phyloP scores from a whole-genome alignment of 192 early-diverging fungal genomes.

The Paraglomus occultum region DNA sequence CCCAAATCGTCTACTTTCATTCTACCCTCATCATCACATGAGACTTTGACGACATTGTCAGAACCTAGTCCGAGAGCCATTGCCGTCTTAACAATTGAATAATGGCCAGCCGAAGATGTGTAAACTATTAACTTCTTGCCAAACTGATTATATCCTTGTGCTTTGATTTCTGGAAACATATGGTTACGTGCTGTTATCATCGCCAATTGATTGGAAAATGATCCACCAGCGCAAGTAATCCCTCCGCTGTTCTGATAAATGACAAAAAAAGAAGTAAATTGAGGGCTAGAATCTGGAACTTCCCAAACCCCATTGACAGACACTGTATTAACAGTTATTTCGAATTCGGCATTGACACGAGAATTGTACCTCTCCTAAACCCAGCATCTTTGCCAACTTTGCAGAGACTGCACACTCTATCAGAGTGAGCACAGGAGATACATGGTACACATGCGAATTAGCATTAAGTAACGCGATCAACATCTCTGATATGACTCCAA shows the following conservation, averaged over 20 bases:
- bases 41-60: slow-evolving; percentile 64
- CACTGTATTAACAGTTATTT: no score
- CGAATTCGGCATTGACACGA: slow-evolving; percentile 18
- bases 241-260: slow-evolving; percentile 49
- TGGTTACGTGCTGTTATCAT: slow-evolving; percentile 72
- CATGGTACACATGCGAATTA: slow-evolving; percentile 76
- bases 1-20: slow-evolving; percentile 61
- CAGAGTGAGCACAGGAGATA: slow-evolving; percentile 67
- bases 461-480: slow-evolving; percentile 69
- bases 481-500: slow-evolving; percentile 71
- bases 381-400: slow-evolving; percentile 44
- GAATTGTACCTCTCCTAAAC: slow-evolving; percentile 42
- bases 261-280: slow-evolving; percentile 18
- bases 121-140: slow-evolving; percentile 56
- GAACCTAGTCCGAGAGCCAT: slow-evolving; percentile 69
- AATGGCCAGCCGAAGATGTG: slow-evolving; percentile 71
- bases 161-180: slow-evolving; percentile 61
- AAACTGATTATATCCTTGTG: slow-evolving; percentile 48
- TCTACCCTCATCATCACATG: slow-evolving; percentile 56
- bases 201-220: slow-evolving; percentile 72
- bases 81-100: slow-evolving; percentile 72
- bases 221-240: slow-evolving; percentile 72
- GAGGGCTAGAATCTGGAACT: no score
- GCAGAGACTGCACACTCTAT: slow-evolving; percentile 64
- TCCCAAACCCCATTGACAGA: no score